A percentile compares a stretch with the other conserved stretches of the same genome.
Conservation (phyloP, 352 stramenopile species). For the Globisporangium rhizosaccharum region DNA sequence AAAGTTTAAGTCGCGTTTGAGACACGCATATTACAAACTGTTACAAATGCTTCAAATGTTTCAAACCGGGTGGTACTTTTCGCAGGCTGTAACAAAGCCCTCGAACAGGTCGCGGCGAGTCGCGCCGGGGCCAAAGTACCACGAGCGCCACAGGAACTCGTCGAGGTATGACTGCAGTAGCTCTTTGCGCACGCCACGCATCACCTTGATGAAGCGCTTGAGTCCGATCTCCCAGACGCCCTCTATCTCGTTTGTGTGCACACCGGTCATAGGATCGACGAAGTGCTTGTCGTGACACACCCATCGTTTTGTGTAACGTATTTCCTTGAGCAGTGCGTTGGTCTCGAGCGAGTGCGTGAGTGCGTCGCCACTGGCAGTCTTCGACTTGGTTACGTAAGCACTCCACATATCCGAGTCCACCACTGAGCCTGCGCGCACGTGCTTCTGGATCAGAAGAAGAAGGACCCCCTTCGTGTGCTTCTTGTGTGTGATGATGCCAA, state of each 20-base stretch:
- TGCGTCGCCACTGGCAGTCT: background rate
- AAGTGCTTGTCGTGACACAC: constrained; percentile 11
- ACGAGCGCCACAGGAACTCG: constrained; percentile 11
- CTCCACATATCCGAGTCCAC: background rate
- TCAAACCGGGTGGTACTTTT: background rate
- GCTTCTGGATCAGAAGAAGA: background rate
- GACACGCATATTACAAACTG: too few relatives aligned
- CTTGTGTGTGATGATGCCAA: background rate
- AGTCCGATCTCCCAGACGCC: constrained; percentile 10
- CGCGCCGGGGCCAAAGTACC: constrained; percentile 5
- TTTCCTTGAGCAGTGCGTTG: background rate
- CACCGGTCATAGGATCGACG: constrained; percentile 8
- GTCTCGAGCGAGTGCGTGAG: background rate
- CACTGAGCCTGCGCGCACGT: background rate
- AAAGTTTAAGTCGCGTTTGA: background rate
- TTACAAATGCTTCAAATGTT: background rate
- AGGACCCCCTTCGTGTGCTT: background rate
- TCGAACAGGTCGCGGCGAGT: background rate
- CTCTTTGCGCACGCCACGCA: constrained; percentile 8
- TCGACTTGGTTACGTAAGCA: background rate
- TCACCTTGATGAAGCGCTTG: constrained; percentile 8
- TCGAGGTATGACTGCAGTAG: constrained; percentile 3
- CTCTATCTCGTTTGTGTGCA: constrained; percentile 14
- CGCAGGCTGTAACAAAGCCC: background rate
- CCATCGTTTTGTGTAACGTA: constrained; percentile 7